Evolutionary conservation across 2,329 filamentous ascomycete genomes (phyloP).

Genomic region (Cladorrhinum sp.): DNA sequence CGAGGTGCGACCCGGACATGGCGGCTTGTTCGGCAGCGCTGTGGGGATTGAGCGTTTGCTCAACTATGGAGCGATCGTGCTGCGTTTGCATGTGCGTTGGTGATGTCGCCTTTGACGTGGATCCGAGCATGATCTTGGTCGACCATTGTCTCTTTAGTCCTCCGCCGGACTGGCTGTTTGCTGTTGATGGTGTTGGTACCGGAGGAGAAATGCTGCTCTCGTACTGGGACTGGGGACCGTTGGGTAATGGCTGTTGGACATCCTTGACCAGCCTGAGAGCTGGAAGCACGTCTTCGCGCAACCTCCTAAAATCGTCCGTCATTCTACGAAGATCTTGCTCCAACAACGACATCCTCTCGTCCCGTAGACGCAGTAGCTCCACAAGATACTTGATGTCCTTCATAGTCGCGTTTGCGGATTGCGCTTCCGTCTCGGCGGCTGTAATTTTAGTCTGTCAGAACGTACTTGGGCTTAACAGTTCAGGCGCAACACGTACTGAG

Average conservation of each 20-base stretch:
- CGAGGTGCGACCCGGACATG: slow-evolving; percentile 65
- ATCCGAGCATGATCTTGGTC: slow-evolving; percentile 69
- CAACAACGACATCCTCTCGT: slow-evolving; percentile 80
- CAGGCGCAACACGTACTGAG: slow-evolving; percentile 62
- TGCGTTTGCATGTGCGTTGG: slow-evolving; percentile 69
- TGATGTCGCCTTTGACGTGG: slow-evolving; percentile 71
- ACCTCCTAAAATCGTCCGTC: slow-evolving; percentile 80
- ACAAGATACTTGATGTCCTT: slow-evolving; percentile 92
- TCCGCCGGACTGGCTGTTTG: slow-evolving; percentile 47
- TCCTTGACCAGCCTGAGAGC: slow-evolving; percentile 90
- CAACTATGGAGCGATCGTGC: slow-evolving; percentile 63
- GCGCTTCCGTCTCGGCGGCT: slow-evolving; percentile 87
- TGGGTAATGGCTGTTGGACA: slow-evolving; percentile 80
- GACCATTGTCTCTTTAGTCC: slow-evolving; percentile 69
- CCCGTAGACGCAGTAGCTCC: slow-evolving; percentile 81
- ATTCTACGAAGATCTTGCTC: slow-evolving; percentile 81
- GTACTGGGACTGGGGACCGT: slow-evolving; percentile 44
- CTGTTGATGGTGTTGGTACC: slow-evolving; percentile 51
- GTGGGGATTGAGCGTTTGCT: slow-evolving; percentile 65
- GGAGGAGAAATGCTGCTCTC: slow-evolving; percentile 55
- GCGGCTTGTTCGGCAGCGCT: slow-evolving; percentile 66
- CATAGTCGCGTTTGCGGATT: slow-evolving; percentile 82
- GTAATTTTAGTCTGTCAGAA: slow-evolving; percentile 23
- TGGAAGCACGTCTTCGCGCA: slow-evolving; percentile 88
- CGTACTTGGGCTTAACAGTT: not conserved